These are phyloP conservation scores for Ambispora gerdemannii DNA, from an alignment of 192 early-diverging fungal genomes.

Conservation along the genomic window DNA sequence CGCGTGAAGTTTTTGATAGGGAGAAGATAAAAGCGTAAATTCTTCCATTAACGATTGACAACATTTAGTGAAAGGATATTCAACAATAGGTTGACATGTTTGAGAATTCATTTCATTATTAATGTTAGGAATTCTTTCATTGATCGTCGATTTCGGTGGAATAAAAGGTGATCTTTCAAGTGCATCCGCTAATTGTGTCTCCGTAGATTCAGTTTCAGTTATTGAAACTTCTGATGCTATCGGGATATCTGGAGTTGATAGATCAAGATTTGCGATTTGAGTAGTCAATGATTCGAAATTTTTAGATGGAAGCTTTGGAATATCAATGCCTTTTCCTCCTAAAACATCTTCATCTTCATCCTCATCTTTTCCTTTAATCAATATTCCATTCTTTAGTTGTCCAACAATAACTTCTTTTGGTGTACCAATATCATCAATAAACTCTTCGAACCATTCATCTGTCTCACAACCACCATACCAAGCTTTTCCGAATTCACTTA, in stretches of 20 bases:
- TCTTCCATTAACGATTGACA: slow-evolving; percentile 34
- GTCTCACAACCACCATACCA: slow-evolving; percentile 38
- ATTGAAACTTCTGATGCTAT: slow-evolving; percentile 2
- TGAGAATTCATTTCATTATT: neutral
- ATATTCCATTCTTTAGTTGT: neutral
- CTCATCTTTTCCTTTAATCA: neutral
- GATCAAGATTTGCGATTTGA: slow-evolving; percentile 26
- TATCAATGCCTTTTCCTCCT: neutral
- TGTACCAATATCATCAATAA: slow-evolving; percentile 34
- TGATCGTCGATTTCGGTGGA: neutral
- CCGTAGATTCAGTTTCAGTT: neutral
- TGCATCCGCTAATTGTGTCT: neutral
- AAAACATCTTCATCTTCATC: neutral
- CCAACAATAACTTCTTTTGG: neutral
- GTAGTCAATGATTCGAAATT: slow-evolving; percentile 10
- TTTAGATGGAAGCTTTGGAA: neutral
- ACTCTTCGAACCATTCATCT: slow-evolving; percentile 42
- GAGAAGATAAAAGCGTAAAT: slow-evolving; percentile 35
- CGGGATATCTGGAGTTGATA: slow-evolving; percentile 29
- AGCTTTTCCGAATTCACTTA: slow-evolving; percentile 38
- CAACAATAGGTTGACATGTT: neutral
- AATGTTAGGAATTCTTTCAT: neutral
- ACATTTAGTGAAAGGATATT: slow-evolving; percentile 34
- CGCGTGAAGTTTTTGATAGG: slow-evolving; percentile 40
- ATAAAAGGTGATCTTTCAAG: slow-evolving; percentile 13